Evolutionary conservation across 2,329 filamentous ascomycete genomes (phyloP).

Genomic region (Akanthomyces dipterigenus): DNA sequence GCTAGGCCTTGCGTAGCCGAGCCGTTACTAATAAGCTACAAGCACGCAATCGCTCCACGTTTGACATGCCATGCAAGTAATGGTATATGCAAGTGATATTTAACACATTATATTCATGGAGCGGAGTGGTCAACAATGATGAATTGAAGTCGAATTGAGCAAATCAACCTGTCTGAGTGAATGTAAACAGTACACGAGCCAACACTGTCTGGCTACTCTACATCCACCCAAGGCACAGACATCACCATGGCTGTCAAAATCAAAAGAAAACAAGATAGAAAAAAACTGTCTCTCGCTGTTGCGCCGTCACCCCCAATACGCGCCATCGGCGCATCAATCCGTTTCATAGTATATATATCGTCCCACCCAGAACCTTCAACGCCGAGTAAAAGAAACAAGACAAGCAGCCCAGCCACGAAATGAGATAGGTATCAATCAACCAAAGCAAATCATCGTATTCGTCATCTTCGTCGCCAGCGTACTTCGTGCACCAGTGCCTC

Average conservation of each 20-base stretch:
- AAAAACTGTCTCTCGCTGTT: not conserved
- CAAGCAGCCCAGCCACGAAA: not conserved
- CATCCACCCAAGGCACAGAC: not conserved
- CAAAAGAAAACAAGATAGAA: not conserved
- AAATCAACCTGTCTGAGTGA: not conserved
- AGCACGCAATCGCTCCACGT: conserved; percentile 5
- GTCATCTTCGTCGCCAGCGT: not conserved
- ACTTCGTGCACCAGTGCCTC: not conserved
- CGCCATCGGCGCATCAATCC: not conserved
- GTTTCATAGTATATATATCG: conserved; percentile 1
- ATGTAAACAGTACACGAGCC: conserved; percentile 1
- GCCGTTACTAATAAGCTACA: not conserved
- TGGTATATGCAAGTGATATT: no score
- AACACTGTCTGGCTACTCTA: conserved; percentile 1
- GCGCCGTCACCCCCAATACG: not conserved
- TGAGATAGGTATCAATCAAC: not conserved
- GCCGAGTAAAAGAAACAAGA: not conserved
- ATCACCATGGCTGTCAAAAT: not conserved
- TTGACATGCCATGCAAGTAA: no score
- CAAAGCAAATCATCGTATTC: not conserved
- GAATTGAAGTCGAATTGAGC: not conserved
- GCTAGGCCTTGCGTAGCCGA: not conserved
- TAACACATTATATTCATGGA: not conserved
- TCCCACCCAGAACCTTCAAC: not conserved
- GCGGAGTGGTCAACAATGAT: not conserved